phyloP scores from a whole-genome alignment of 1,139 yeast species.

The Candida sp. region DNA sequence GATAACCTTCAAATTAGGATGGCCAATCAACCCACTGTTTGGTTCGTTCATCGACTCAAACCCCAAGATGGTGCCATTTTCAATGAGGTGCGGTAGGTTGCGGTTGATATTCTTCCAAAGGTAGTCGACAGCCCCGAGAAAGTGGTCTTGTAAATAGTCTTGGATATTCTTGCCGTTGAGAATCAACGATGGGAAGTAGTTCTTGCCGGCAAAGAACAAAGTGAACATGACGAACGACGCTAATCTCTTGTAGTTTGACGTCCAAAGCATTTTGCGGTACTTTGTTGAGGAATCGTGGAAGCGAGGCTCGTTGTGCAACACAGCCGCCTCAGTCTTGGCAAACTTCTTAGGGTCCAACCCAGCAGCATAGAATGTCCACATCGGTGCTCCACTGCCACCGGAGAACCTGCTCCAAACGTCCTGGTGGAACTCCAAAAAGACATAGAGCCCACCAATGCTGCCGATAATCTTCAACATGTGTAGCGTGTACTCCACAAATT shows the following conservation, averaged over 20 bases:
- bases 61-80: constrained; percentile 63
- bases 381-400: constrained; percentile 97
- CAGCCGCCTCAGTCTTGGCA: constrained; percentile 70
- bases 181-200: constrained; percentile 71
- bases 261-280: constrained; percentile 92
- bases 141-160: constrained; percentile 72
- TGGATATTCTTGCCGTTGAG: constrained; percentile 80
- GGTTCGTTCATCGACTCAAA: constrained; percentile 93
- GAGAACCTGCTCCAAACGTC: constrained; percentile 92
- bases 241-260: constrained; percentile 80
- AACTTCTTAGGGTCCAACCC: constrained; percentile 84
- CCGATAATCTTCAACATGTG: constrained; percentile 62
- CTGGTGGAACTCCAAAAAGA: constrained; percentile 89
- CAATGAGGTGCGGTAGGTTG: constrained; percentile 57
- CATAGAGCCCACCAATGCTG: constrained; percentile 74
- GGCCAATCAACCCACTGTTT: constrained; percentile 65
- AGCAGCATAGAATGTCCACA: constrained; percentile 97
- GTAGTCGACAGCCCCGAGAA: constrained; percentile 55
- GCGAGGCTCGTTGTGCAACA: constrained; percentile 62
- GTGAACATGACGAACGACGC: constrained; percentile 88
- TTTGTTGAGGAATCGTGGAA: constrained; percentile 36
- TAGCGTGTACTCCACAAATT: constrained; percentile 72
- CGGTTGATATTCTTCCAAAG: constrained; percentile 56
- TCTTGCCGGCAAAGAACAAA: constrained; percentile 77
- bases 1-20: constrained; percentile 44